phyloP scores from a whole-genome alignment of 495 filamentous ascomycete species.

The Peziza echinospora region DNA sequence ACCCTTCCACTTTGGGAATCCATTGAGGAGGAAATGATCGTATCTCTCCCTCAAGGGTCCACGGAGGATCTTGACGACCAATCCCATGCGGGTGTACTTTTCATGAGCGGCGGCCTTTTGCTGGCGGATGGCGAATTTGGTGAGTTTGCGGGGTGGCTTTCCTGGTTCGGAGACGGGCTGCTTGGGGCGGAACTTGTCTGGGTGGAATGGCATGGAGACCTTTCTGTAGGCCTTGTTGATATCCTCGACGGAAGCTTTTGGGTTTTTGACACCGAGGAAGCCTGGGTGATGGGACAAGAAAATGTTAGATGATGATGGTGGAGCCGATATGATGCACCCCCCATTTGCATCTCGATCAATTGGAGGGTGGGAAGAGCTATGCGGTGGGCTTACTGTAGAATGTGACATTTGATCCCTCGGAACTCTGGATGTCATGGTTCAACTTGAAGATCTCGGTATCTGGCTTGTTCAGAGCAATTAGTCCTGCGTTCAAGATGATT shows the following conservation, averaged over 20 bases:
- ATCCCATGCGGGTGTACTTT: constrained; percentile 58
- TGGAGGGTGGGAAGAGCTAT: neutral
- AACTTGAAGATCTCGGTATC: constrained; percentile 96
- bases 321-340: neutral
- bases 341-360: too few relatives aligned
- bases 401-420: constrained; percentile 60
- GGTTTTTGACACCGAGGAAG: constrained; percentile 48
- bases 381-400: constrained; percentile 47
- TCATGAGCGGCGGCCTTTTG: constrained; percentile 39
- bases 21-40: constrained; percentile 82
- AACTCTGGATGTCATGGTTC: constrained; percentile 54
- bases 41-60: constrained; percentile 66
- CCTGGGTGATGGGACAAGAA: constrained; percentile 25
- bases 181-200: constrained; percentile 70
- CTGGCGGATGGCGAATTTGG: constrained; percentile 41
- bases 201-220: constrained; percentile 60
- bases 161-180: constrained; percentile 31
- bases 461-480: too few relatives aligned
- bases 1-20: constrained; percentile 88
- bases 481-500: too few relatives aligned
- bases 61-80: constrained; percentile 66
- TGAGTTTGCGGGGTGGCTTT: constrained; percentile 29
- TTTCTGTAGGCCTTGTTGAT: constrained; percentile 87
- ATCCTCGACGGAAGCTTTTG: constrained; percentile 60
- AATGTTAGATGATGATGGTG: neutral